A percentile compares a stretch with the other conserved stretches of the same genome.
Evolutionary conservation across 805 yeast species (phyloP).

Genomic region (Wickerhamomyces alni): DNA sequence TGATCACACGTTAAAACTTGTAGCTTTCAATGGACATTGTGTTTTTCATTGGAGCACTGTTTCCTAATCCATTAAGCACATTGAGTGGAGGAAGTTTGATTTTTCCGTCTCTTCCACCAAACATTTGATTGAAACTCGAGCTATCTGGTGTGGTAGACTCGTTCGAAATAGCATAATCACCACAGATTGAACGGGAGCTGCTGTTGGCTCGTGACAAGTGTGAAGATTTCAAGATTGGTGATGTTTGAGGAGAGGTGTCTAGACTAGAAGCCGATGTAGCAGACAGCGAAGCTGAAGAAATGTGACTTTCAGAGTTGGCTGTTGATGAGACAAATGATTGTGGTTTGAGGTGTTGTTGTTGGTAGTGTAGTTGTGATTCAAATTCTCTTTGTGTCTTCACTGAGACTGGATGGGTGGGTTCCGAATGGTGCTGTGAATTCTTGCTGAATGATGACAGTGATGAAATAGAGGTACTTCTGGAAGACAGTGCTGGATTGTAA

Average conservation of each 20-base stretch:
- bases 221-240: neutral
- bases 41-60: too few species aligned
- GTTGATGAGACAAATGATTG: neutral
- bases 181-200: too few species aligned
- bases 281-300: neutral
- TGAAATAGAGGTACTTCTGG: neutral
- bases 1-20: too few species aligned
- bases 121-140: neutral
- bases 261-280: neutral
- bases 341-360: slow-evolving; percentile 1
- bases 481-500: neutral
- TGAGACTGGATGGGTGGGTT: neutral
- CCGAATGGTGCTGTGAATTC: neutral
- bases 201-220: too few species aligned
- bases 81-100: slow-evolving; percentile 5
- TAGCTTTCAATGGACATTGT: neutral
- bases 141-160: too few species aligned
- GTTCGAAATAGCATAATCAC: too few species aligned
- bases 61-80: neutral
- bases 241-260: neutral
- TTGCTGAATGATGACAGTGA: neutral
- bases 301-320: neutral
- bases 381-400: neutral
- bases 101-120: neutral
- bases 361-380: neutral